These are phyloP conservation scores for Ceratobasidium sp. DNA, from an alignment of 1,284 basidiomycete genomes.

Conservation along the genomic window DNA sequence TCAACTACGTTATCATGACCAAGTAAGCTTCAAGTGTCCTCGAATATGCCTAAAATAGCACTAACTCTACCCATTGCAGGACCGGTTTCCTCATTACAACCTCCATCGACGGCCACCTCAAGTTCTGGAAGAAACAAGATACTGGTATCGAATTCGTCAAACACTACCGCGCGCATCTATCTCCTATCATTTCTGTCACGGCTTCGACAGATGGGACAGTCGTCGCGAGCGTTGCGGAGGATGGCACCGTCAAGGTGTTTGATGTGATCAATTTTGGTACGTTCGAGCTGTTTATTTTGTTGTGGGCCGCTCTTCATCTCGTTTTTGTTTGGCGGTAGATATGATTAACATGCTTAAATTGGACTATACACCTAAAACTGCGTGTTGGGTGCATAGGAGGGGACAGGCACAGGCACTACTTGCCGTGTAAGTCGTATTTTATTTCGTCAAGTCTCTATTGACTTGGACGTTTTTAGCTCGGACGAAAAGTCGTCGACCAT, in stretches of 20 bases:
- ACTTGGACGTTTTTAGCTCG: constrained; percentile 68
- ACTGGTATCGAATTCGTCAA: constrained; percentile 93
- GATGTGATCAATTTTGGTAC: constrained; percentile 97
- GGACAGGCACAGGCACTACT: constrained; percentile 91
- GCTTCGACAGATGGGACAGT: constrained; percentile 94
- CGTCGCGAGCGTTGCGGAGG: constrained; percentile 90
- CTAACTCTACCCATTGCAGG: constrained; percentile 61
- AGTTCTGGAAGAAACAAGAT: constrained; percentile 99
- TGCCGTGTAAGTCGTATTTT: constrained; percentile 76
- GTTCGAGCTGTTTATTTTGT: constrained; percentile 53
- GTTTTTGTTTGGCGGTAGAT: constrained; percentile 67
- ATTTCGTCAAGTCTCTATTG: constrained; percentile 21
- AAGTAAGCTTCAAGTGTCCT: constrained; percentile 67
- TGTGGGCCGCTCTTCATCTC: neutral
- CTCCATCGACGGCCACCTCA: constrained; percentile 94
- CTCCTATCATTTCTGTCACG: constrained; percentile 83
- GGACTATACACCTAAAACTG: constrained; percentile 84
- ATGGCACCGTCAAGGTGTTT: constrained; percentile 92
- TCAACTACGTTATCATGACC: constrained; percentile 90
- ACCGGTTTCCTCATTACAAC: constrained; percentile 96
- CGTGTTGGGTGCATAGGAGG: constrained; percentile 93
- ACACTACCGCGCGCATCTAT: constrained; percentile 92
- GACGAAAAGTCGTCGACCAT: constrained; percentile 84
- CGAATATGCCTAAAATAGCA: constrained; percentile 40
- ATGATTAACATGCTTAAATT: constrained; percentile 99